A percentile compares a stretch with the other conserved stretches of the same genome.
Conservation (phyloP, 257 asterid genomes). For the Henckelia pumila region DNA sequence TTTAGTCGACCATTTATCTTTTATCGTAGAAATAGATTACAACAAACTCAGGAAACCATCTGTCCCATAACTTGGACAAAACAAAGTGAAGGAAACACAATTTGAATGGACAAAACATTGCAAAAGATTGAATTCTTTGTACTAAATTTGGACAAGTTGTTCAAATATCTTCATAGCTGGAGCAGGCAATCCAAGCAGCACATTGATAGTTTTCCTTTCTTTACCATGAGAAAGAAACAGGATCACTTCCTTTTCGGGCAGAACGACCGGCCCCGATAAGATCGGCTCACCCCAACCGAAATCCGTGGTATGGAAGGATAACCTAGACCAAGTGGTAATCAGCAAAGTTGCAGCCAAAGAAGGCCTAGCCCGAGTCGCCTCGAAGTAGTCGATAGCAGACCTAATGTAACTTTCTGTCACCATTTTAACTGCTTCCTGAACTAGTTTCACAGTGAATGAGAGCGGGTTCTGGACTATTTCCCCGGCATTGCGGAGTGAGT, state of each 20-base stretch:
- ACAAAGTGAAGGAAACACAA: neutral
- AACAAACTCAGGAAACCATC: too few species aligned
- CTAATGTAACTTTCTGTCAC: conserved; percentile 72
- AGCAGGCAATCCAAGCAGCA: conserved; percentile 86
- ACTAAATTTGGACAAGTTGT: conserved; percentile 44
- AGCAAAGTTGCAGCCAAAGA: conserved; percentile 73
- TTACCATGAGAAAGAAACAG: conserved; percentile 78
- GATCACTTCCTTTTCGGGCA: conserved; percentile 83
- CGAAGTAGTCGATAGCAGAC: conserved; percentile 78
- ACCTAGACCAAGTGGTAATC: conserved; percentile 82
- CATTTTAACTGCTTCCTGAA: conserved; percentile 67
- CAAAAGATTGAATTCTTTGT: neutral
- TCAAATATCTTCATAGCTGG: conserved; percentile 80
- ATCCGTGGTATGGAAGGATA: conserved; percentile 75
- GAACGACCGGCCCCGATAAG: conserved; percentile 66
- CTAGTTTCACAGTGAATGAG: conserved; percentile 50
- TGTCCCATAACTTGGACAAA: neutral
- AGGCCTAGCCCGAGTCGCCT: conserved; percentile 70
- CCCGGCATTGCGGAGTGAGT: conserved; percentile 60
- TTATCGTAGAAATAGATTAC: too few species aligned
- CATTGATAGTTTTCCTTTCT: conserved; percentile 68
- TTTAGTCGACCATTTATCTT: too few species aligned
- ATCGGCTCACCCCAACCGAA: conserved; percentile 91
- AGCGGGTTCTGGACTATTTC: conserved; percentile 52
- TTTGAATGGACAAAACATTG: neutral